Percentiles rank a stretch among this genome's conserved stretches.
phyloP scores from a whole-genome alignment of 2,329 filamentous ascomycete genomes.

The Sporothrix inflata region DNA sequence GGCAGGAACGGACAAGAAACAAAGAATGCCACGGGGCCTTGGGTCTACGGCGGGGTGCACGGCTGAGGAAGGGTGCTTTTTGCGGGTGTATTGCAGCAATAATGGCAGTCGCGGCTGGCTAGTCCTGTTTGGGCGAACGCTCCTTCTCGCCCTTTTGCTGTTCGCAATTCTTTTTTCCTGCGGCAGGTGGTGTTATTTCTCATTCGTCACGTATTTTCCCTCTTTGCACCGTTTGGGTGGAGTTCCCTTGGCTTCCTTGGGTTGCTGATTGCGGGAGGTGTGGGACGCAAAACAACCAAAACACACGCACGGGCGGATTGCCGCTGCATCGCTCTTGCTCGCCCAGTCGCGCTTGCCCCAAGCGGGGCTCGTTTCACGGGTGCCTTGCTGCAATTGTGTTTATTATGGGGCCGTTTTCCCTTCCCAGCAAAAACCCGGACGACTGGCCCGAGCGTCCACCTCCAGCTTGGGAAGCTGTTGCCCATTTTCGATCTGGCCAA shows the following conservation, averaged over 20 bases:
- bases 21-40: conserved; percentile 4
- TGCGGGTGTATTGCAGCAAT: not conserved
- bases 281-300: conserved; percentile 1
- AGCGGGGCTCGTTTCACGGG: conserved; percentile 13
- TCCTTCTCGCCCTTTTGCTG: not conserved
- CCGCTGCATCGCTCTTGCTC: conserved; percentile 18
- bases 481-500: conserved; percentile 28
- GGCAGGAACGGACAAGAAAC: conserved; percentile 12
- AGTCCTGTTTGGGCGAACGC: conserved; percentile 24
- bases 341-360: conserved; percentile 8
- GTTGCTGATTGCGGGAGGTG: conserved; percentile 26
- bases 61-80: conserved; percentile 4
- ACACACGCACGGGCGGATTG: not conserved
- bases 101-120: conserved; percentile 11
- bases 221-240: not conserved
- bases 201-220: conserved; percentile 12
- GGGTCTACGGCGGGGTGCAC: conserved; percentile 13
- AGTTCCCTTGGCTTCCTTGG: not conserved
- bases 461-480: not conserved
- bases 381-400: conserved; percentile 11
- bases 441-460: conserved; percentile 8
- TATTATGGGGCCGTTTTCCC: not conserved
- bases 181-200: conserved; percentile 4
- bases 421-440: not conserved
- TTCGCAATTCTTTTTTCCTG: not conserved